phyloP scores from a whole-genome alignment of 2,329 filamentous ascomycete species.

The Aschersonia sp. region DNA sequence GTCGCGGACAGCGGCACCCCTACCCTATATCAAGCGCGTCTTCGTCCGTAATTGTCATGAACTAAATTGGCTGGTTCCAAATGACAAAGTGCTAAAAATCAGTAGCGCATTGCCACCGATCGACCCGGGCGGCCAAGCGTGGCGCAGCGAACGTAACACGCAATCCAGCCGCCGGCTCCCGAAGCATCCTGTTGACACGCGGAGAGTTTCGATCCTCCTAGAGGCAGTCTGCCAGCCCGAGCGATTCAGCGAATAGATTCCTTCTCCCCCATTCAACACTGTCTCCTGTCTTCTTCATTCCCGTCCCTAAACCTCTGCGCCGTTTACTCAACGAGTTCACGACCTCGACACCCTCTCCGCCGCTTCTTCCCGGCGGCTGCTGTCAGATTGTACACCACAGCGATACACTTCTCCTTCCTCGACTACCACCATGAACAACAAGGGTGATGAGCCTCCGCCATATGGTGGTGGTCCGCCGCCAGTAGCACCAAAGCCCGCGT shows the following conservation, averaged over 20 bases:
- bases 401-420: too few species aligned
- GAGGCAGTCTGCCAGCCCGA: neutral
- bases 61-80: too few species aligned
- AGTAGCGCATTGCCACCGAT: neutral
- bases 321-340: neutral
- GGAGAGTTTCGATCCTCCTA: constrained; percentile 3
- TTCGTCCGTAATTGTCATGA: too few species aligned
- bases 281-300: neutral
- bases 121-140: constrained; percentile 12
- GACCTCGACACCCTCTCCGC: too few species aligned
- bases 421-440: constrained; percentile 22
- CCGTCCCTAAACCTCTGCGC: neutral
- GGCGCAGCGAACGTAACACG: constrained; percentile 13
- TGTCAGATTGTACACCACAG: too few species aligned
- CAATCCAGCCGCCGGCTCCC: constrained; percentile 4
- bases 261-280: neutral
- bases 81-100: too few species aligned
- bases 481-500: constrained; percentile 25
- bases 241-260: neutral
- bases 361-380: too few species aligned
- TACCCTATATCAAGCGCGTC: too few species aligned
- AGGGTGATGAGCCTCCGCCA: constrained; percentile 34
- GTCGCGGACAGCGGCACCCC: too few species aligned
- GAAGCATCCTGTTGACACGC: constrained; percentile 2
- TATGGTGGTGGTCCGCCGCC: constrained; percentile 23